Conservation (phyloP, 768 basidiomycete species). For the Pleurotus djamor region DNA sequence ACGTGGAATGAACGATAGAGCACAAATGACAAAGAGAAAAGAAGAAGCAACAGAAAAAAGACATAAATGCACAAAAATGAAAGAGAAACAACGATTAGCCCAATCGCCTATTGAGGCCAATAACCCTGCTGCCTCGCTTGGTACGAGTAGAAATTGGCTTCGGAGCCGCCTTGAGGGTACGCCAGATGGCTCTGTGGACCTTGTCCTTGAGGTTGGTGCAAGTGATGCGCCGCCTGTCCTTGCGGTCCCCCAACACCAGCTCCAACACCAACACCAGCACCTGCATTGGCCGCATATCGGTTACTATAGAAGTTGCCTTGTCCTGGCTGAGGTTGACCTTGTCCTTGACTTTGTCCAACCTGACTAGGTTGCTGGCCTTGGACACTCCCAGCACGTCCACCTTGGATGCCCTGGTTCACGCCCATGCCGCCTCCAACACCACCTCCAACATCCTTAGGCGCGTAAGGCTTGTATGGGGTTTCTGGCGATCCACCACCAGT, state of each 20-base stretch:
- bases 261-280: conserved; percentile 19
- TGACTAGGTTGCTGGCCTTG: conserved; percentile 8
- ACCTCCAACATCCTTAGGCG: conserved; percentile 59
- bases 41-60: no score
- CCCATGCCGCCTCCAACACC: conserved; percentile 45
- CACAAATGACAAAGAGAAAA: no score
- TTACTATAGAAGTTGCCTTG: conserved; percentile 46
- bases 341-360: conserved; percentile 9
- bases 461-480: conserved; percentile 74
- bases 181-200: conserved; percentile 56
- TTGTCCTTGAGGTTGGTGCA: conserved; percentile 53
- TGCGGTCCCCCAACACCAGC: conserved; percentile 34
- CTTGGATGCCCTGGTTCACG: conserved; percentile 19
- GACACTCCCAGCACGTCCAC: conserved; percentile 1
- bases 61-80: background rate
- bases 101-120: conserved; percentile 51
- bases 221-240: conserved; percentile 41
- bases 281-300: conserved; percentile 33
- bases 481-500: conserved; percentile 64
- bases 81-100: background rate
- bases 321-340: conserved; percentile 38
- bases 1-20: no score
- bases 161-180: conserved; percentile 64
- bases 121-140: conserved; percentile 62
- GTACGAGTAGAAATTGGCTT: conserved; percentile 71